Conservation (phyloP, 306 rosid genomes). For the Cucurbita moschata region DNA sequence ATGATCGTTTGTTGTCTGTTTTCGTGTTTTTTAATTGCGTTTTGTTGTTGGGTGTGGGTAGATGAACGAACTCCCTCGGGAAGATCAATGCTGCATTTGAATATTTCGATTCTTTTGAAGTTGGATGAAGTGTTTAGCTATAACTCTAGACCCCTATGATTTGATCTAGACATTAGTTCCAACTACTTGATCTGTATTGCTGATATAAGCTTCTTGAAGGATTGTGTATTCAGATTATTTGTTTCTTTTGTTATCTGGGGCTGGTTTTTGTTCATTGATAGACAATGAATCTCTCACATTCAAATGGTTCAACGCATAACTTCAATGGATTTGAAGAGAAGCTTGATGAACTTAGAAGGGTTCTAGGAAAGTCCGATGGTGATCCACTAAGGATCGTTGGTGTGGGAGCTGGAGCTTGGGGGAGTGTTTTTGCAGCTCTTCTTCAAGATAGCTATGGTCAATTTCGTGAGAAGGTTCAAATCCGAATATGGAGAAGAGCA, state of each 20-base stretch:
- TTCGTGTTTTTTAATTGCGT: not conserved
- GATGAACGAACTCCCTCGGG: slow-evolving; percentile 67
- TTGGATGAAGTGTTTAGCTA: not conserved
- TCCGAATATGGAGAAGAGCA: slow-evolving; percentile 78
- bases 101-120: slow-evolving; percentile 1
- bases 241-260: slow-evolving; percentile 1
- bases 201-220: not conserved
- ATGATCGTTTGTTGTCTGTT: not conserved
- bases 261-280: slow-evolving; percentile 5
- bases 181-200: not conserved
- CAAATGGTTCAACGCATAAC: slow-evolving; percentile 50
- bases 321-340: slow-evolving; percentile 52
- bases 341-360: slow-evolving; percentile 43
- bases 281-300: slow-evolving; percentile 12
- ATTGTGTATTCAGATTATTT: not conserved
- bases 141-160: slow-evolving; percentile 20
- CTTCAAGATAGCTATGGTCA: slow-evolving; percentile 74
- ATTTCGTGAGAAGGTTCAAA: slow-evolving; percentile 63
- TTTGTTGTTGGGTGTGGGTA: slow-evolving; percentile 28
- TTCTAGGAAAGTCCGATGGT: slow-evolving; percentile 31
- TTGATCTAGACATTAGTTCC: not conserved
- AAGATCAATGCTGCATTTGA: slow-evolving; percentile 31
- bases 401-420: slow-evolving; percentile 97
- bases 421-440: slow-evolving; percentile 72
- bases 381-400: slow-evolving; percentile 84